Evolutionary conservation across 257 asterid species (phyloP).

Genomic region (Solanum dulcamara): DNA sequence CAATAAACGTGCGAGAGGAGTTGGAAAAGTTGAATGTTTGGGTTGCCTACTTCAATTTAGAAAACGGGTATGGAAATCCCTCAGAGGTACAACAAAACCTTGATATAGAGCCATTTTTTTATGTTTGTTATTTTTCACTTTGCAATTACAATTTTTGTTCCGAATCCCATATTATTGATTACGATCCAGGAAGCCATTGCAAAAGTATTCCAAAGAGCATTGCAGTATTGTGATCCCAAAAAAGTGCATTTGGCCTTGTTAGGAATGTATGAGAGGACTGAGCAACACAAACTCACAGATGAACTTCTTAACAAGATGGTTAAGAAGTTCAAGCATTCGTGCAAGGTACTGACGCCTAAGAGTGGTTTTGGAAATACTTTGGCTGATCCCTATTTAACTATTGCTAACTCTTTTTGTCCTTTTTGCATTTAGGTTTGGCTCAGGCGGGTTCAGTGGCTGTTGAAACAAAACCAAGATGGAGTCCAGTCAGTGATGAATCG

Average conservation of each 20-base stretch:
- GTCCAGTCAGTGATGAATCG: constrained; percentile 54
- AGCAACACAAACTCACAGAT: constrained; percentile 52
- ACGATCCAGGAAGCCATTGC: constrained; percentile 59
- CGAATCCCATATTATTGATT: neutral
- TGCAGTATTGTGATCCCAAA: constrained; percentile 84
- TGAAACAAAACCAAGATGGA: constrained; percentile 50
- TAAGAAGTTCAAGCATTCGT: constrained; percentile 72
- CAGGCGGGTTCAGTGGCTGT: constrained; percentile 40
- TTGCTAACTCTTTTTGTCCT: neutral
- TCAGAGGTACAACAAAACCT: constrained; percentile 51
- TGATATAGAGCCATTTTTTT: neutral
- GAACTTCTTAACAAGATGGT: constrained; percentile 76
- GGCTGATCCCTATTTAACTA: neutral
- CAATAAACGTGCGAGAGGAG: constrained; percentile 80
- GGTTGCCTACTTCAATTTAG: constrained; percentile 91
- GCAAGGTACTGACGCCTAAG: constrained; percentile 46
- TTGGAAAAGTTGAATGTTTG: constrained; percentile 85
- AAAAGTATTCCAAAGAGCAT: constrained; percentile 69
- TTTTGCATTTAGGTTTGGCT: constrained; percentile 63
- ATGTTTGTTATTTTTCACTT: neutral
- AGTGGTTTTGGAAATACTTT: neutral
- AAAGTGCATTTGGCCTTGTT: constrained; percentile 71
- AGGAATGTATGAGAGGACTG: constrained; percentile 73
- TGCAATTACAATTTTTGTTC: neutral
- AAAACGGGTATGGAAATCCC: constrained; percentile 80